A percentile compares a stretch with the other conserved stretches of the same genome.
phyloP scores from a whole-genome alignment of 805 yeast species.

The Lipomyces oligophaga region DNA sequence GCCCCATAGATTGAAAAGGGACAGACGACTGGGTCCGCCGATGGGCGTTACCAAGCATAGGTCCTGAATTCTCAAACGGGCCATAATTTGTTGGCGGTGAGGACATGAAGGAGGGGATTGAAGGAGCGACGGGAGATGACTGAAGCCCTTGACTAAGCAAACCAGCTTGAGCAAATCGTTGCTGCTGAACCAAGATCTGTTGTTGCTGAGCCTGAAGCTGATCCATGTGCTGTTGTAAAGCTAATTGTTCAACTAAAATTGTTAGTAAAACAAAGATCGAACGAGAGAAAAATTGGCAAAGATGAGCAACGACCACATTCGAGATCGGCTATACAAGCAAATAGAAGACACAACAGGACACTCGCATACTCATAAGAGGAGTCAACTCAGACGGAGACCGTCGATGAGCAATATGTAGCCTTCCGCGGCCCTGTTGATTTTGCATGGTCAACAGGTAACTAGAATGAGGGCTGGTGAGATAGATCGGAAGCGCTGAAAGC shows the following conservation, averaged over 20 bases:
- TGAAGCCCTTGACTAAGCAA: conserved; percentile 23
- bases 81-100: conserved; percentile 16
- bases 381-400: conserved; percentile 95
- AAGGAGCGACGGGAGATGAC: conserved; percentile 14
- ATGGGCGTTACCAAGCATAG: conserved; percentile 30
- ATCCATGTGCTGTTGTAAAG: conserved; percentile 88
- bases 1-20: conserved; percentile 21
- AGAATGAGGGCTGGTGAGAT: neutral
- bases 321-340: too few species aligned
- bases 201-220: conserved; percentile 89
- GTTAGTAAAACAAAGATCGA: neutral
- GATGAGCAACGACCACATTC: neutral
- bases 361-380: conserved; percentile 68
- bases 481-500: neutral
- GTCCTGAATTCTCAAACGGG: conserved; percentile 3
- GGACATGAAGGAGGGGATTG: conserved; percentile 12
- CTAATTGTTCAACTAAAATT: conserved; percentile 54
- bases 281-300: neutral
- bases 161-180: conserved; percentile 39
- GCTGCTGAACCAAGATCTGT: conserved; percentile 65
- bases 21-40: conserved; percentile 39
- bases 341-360: neutral
- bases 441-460: conserved; percentile 15
- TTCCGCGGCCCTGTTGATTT: conserved; percentile 32
- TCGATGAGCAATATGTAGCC: conserved; percentile 92